These are phyloP conservation scores for Kwoniella newhampshirensis DNA, from an alignment of 768 basidiomycete genomes.

Conservation along the genomic window DNA sequence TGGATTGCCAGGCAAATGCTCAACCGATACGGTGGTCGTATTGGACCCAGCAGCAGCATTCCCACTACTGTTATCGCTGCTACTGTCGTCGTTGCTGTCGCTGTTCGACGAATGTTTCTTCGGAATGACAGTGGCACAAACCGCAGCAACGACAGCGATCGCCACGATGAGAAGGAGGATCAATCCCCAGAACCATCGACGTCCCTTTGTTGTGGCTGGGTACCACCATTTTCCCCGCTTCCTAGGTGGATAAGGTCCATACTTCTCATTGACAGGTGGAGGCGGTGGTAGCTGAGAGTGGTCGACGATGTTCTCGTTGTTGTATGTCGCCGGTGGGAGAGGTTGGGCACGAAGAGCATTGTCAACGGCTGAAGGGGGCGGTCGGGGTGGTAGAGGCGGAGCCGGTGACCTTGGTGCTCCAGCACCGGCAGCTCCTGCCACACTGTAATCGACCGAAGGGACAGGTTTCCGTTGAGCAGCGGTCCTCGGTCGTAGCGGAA, in stretches of 20 bases:
- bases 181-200: slow-evolving; percentile 21
- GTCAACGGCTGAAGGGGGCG: background rate
- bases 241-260: slow-evolving; percentile 10
- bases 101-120: slow-evolving; percentile 5
- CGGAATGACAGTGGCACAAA: slow-evolving; percentile 18
- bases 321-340: slow-evolving; percentile 10
- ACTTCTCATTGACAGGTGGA: slow-evolving; percentile 3
- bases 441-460: slow-evolving; percentile 13
- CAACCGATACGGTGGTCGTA: slow-evolving; percentile 1
- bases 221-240: slow-evolving; percentile 20
- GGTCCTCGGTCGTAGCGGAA: slow-evolving; percentile 15
- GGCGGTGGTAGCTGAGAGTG: slow-evolving; percentile 9
- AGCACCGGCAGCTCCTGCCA: slow-evolving; percentile 7
- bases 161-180: slow-evolving; percentile 11
- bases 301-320: slow-evolving; percentile 14
- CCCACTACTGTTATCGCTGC: background rate
- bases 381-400: slow-evolving; percentile 16
- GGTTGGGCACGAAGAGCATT: background rate
- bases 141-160: slow-evolving; percentile 20
- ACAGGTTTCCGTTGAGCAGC: slow-evolving; percentile 18
- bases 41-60: background rate
- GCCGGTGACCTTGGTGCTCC: background rate
- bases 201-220: slow-evolving; percentile 12
- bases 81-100: slow-evolving; percentile 5
- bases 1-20: slow-evolving; percentile 18